These are phyloP conservation scores for Paxillus involutus DNA, from an alignment of 768 basidiomycete species.

Conservation along the genomic window DNA sequence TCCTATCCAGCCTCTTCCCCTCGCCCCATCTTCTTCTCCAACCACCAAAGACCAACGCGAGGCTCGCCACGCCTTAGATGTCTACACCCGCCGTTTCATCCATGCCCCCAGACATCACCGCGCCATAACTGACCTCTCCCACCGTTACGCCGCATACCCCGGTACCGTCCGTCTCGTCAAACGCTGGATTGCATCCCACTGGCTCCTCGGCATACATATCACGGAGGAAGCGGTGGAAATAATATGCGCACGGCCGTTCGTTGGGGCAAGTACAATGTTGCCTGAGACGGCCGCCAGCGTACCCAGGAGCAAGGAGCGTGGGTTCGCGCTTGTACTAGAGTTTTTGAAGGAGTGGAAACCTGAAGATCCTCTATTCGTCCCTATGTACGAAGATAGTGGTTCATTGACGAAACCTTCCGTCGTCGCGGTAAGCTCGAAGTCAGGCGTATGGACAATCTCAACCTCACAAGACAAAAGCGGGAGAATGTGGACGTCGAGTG, in stretches of 20 bases:
- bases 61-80: slow-evolving; percentile 54
- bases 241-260: slow-evolving; percentile 76
- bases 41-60: slow-evolving; percentile 47
- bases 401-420: slow-evolving; percentile 8
- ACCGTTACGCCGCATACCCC: slow-evolving; percentile 76
- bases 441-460: slow-evolving; percentile 70
- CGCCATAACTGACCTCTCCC: slow-evolving; percentile 74
- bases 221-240: slow-evolving; percentile 82
- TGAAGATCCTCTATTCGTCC: slow-evolving; percentile 71
- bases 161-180: slow-evolving; percentile 87
- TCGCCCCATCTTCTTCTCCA: neutral
- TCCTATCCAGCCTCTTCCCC: slow-evolving; percentile 2
- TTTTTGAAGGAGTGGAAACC: slow-evolving; percentile 85
- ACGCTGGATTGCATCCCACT: slow-evolving; percentile 91
- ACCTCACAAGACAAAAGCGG: slow-evolving; percentile 81
- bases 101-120: slow-evolving; percentile 85
- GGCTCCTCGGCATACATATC: slow-evolving; percentile 75
- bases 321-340: slow-evolving; percentile 72
- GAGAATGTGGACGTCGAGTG: slow-evolving; percentile 68
- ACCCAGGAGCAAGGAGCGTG: slow-evolving; percentile 77
- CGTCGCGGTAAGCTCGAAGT: slow-evolving; percentile 32
- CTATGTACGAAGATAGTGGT: slow-evolving; percentile 52
- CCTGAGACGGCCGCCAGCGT: slow-evolving; percentile 41
- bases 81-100: slow-evolving; percentile 71
- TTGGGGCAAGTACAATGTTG: slow-evolving; percentile 42